Evolutionary conservation across 2,329 filamentous ascomycete species (phyloP), one percentile per base, ranked within the genome.

Genomic region (Xylariales sp.): DNA sequence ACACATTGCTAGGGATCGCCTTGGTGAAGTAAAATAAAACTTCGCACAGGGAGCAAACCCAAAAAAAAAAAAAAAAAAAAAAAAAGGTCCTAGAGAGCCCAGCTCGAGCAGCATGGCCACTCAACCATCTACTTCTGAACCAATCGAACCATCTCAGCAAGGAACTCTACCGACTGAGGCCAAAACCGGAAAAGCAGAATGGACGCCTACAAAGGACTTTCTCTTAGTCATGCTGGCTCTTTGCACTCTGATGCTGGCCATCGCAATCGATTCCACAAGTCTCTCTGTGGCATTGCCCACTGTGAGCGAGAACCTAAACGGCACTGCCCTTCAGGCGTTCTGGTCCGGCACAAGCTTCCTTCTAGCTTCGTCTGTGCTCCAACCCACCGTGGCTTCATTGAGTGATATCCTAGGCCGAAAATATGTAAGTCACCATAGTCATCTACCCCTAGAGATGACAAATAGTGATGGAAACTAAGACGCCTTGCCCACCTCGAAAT

Each of bases 311-410:
- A 68, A 68, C 15, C 62, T 81, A 6, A 47, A 64, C 19, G 74
- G 75, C 29, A 68, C 66, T 1, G 74, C 73, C 3, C 70, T 79
- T 21, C 67, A 85, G 57, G 78, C 80, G 0, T 86, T 86, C 51
- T 87, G 82, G 83, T 74, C 79, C 11, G 83, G 82, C 2, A 86
- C 83, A 5, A 78, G 78, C 13, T 88, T 84, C 46, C 64, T 88
- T 5, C 69, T 88, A 5, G 76, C 80, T 4, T 78, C 75, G 40
- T 79, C 82, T 1, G 72, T 81, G 20, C 68, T 77, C 29, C 73
- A 81, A 48, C 78, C 76, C 8, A 36, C 41, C 4, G 40, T 45
- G 19, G 43, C 45, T 6, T 46, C 45, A 3, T 41, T 47, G 33
- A 42, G 40, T 21, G 40, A 46, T 33, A 44, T 50, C 8, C 17